Evolutionary conservation across 2,329 filamentous ascomycete genomes (phyloP), one percentile per base, ranked within the genome.

Genomic region (Fusarium irregulare): DNA sequence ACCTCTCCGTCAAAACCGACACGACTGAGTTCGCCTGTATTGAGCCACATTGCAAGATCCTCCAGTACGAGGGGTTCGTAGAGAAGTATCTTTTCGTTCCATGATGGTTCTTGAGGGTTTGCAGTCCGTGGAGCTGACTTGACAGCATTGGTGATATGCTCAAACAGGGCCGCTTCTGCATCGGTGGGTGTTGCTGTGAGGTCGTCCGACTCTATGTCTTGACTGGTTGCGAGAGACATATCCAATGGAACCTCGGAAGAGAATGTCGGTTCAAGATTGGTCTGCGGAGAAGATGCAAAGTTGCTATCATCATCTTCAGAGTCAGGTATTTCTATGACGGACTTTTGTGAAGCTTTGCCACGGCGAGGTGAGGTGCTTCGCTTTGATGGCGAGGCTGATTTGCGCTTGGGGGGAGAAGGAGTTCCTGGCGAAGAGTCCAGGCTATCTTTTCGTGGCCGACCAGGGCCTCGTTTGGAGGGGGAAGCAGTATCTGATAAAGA

Each of bases 51-150:
- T 0, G 94, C 87, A 16, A 99, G 83, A 70, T 98, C 94, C 79
- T 98, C 95, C 0, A 98, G 80, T 2, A 96, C 86, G 45, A 99
- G 91, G 0, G 95, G 93, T 74, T 98, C 94, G 77, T 97, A 98
- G 77, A 98, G 88, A 8, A 98, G 83, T 48, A 99, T 98, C 81
- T 94, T 97, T 80, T 98, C 93, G 73, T 97, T 86, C 93, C 94
- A 98, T 4, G 88, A 93, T 16, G 88, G 89, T 4, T 85, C 77
- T 9, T 70, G 68, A 1, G 84, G 80, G 68, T 90, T 82, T 6
- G 73, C 82, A 0, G 86, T 83, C 14, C 82, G 83, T 5, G 88
- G 84, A 6, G 84, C 82, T 1, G 81, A 80, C 11, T 75, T 85
- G 12, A 91, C 81, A 1, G 88, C 88, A 41, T 81, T 80, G 1